Conservation (phyloP, 1,139 yeast genomes). For the Scheffersomyces segobiensis region DNA sequence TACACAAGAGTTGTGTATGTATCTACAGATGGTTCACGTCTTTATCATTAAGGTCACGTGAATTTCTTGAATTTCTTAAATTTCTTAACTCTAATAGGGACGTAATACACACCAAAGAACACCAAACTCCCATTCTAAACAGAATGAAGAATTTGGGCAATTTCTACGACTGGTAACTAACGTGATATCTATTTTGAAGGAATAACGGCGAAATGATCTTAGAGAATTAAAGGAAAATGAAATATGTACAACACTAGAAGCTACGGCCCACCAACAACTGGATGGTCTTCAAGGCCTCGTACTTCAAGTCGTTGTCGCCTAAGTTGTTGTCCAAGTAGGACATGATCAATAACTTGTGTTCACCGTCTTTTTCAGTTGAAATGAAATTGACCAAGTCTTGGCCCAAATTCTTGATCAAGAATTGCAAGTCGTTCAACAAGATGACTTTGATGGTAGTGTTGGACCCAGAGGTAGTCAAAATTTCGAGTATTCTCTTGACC, state of each 20-base stretch:
- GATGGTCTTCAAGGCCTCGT: conserved; percentile 92
- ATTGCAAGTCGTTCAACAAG: conserved; percentile 56
- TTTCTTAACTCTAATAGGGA: no score
- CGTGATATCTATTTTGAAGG: background rate
- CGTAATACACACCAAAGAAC: no score
- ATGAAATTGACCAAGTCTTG: conserved; percentile 73
- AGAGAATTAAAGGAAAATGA: background rate
- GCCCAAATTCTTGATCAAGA: conserved; percentile 43
- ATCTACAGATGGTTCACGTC: background rate
- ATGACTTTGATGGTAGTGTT: conserved; percentile 34
- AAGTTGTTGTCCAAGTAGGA: conserved; percentile 67
- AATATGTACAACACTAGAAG: conserved; percentile 15
- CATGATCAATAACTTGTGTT: conserved; percentile 77
- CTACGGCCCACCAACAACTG: conserved; percentile 84
- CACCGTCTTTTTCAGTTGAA: conserved; percentile 55
- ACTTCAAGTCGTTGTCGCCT: conserved; percentile 84
- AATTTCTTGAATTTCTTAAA: background rate
- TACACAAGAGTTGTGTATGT: background rate
- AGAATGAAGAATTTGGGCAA: background rate
- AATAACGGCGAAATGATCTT: background rate
- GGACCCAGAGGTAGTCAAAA: conserved; percentile 26
- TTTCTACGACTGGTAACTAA: background rate
- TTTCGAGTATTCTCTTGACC: conserved; percentile 52
- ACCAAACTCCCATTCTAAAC: background rate
- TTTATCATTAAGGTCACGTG: background rate